Evolutionary conservation across 2,329 filamentous ascomycete genomes (phyloP).

Genomic region (Alternaria triticina): DNA sequence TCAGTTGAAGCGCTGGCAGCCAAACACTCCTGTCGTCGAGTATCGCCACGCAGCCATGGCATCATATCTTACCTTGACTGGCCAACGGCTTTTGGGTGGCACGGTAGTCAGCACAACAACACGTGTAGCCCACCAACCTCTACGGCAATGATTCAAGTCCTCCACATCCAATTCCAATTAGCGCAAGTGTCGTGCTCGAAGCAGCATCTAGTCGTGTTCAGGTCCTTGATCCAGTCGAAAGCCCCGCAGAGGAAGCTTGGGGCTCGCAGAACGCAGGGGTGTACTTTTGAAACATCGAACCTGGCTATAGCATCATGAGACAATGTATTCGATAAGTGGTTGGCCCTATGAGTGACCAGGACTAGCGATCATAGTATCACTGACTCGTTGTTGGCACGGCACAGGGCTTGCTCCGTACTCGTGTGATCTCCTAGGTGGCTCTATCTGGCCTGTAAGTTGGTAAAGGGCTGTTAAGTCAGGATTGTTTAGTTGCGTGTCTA

Average conservation of each 20-base stretch:
- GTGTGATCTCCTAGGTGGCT: background rate
- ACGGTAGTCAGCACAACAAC: slow-evolving; percentile 18
- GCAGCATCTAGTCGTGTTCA: background rate
- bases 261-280: slow-evolving; percentile 17
- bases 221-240: background rate
- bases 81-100: slow-evolving; percentile 5
- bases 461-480: background rate
- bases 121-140: slow-evolving; percentile 5
- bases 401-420: background rate
- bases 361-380: slow-evolving; percentile 7
- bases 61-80: slow-evolving; percentile 7
- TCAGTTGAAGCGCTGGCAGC: background rate
- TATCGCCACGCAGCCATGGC: slow-evolving; percentile 8
- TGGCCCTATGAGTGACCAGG: background rate
- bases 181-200: background rate
- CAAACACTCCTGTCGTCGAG: background rate
- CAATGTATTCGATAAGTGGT: slow-evolving; percentile 19
- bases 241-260: background rate
- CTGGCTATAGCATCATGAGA: slow-evolving; percentile 24
- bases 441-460: background rate
- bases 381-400: background rate
- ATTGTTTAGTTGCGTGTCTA: slow-evolving; percentile 2
- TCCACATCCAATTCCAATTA: slow-evolving; percentile 4
- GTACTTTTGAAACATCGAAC: slow-evolving; percentile 28
- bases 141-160: background rate